Evolutionary conservation across 257 asterid genomes (phyloP), one percentile per base, ranked within the genome.

Genomic region (Thymus quinquecostatus): DNA sequence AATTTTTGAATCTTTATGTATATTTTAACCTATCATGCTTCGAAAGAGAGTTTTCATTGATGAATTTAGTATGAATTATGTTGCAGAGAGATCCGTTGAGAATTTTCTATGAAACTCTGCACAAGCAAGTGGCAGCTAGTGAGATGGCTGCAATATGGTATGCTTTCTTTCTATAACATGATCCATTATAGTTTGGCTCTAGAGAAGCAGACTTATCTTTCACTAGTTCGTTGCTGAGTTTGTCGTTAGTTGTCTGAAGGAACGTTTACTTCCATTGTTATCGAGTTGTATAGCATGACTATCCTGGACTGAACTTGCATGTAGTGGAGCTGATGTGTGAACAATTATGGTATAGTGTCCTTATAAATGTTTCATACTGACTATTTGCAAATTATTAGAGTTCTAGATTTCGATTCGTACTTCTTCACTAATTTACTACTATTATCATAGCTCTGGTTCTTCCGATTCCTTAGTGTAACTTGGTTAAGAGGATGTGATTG

Each of bases 141-240:
- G 96, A 94, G 41, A 85, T 94, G 95, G 99, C 98, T 21, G 88
- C 96, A 61, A 74, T 81, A 60, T 94, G 99, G 99, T 90, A 74
- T 60, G 86, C 43, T 63, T 48, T 50, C 29, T 14, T 21, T 70
- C 55, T 28, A 40, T 2, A 59, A 49, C 21, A 21, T 21, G 21
- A 21, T 21, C 41, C 11, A 3, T 29, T 64, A 12, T 64, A 28
- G 69, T 65, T 30, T 47, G 7, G 58, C 32, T 29, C 7, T 32
- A 56, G 40, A 56, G 61, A 1, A 0, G 13, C 1, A 3, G n/a
- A 38, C 0, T 1, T 14, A 36, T 7, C 40, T 36, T 34, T 60
- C 7, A n/a, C 12, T 60, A 2, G 13, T 6, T 6, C 66, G 38
- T 36, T 14, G 48, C 21, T 13, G 12, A 12, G 13, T 60, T 11